Conservation (phyloP, 2,329 filamentous ascomycete species). For the Cadophora gregata region DNA sequence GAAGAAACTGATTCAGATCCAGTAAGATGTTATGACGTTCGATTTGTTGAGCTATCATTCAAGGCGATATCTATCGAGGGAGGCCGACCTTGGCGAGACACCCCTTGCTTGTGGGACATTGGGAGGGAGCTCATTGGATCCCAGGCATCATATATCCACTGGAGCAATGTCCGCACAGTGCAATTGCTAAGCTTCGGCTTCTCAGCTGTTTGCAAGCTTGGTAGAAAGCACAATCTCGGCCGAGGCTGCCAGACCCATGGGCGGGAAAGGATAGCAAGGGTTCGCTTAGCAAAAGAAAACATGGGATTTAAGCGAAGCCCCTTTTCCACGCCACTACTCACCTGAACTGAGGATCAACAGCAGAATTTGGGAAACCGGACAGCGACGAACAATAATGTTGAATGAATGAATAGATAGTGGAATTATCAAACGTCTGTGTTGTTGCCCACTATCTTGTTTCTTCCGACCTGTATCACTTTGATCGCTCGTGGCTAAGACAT, state of each 20-base stretch:
- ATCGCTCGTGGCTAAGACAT: neutral
- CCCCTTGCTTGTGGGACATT: conserved; percentile 6
- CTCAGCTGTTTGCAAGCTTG: too few relatives aligned
- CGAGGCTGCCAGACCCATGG: too few relatives aligned
- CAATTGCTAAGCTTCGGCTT: too few relatives aligned
- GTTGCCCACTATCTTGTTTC: too few relatives aligned
- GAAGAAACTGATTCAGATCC: neutral
- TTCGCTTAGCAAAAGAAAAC: neutral
- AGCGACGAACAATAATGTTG: too few relatives aligned
- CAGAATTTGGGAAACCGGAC: too few relatives aligned
- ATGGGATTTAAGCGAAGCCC: neutral
- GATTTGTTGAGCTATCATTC: neutral
- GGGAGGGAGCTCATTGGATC: too few relatives aligned
- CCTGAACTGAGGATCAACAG: neutral
- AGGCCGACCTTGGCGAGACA: neutral
- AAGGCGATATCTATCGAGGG: neutral
- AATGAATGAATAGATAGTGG: too few relatives aligned
- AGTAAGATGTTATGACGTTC: neutral
- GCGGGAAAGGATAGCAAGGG: neutral
- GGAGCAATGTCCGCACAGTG: too few relatives aligned
- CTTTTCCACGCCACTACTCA: neutral
- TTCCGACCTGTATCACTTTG: neutral
- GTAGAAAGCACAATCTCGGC: too few relatives aligned
- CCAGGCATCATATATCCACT: too few relatives aligned
- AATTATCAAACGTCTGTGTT: too few relatives aligned